Evolutionary conservation across 2,329 filamentous ascomycete genomes (phyloP).

Genomic region (Zopfia rhizophila): DNA sequence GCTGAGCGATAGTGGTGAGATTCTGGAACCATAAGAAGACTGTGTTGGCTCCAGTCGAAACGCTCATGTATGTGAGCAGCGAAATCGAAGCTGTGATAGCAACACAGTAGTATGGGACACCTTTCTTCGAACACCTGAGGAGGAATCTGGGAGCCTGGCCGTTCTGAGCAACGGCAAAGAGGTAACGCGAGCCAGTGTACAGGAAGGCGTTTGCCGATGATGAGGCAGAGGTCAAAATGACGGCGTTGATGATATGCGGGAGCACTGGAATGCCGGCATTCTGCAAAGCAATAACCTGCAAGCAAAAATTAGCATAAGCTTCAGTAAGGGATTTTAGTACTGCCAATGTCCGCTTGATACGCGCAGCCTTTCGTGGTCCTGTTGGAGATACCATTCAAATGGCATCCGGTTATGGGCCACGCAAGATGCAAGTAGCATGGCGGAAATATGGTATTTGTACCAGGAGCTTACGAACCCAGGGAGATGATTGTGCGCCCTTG

Average conservation of each 20-base stretch:
- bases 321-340: conserved; percentile 64
- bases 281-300: conserved; percentile 77
- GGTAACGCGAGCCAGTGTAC: conserved; percentile 62
- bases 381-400: not conserved
- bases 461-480: too few relatives aligned
- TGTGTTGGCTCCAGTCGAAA: conserved; percentile 56
- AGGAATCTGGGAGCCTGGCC: conserved; percentile 64
- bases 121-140: conserved; percentile 58
- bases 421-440: too few relatives aligned
- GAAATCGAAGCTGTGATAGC: conserved; percentile 53
- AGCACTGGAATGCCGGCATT: conserved; percentile 74
- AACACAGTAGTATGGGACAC: conserved; percentile 56
- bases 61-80: conserved; percentile 61
- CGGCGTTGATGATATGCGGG: conserved; percentile 78
- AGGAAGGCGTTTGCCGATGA: conserved; percentile 76
- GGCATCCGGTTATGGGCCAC: too few relatives aligned
- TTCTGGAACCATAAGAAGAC: conserved; percentile 77
- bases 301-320: too few relatives aligned
- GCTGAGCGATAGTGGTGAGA: conserved; percentile 68
- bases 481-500: conserved; percentile 48
- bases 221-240: conserved; percentile 77
- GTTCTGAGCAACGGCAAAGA: conserved; percentile 62
- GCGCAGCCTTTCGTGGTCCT: not conserved
- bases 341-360: too few relatives aligned
- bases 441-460: too few relatives aligned